Evolutionary conservation across 169 alveolate species (phyloP).

Genomic region (Babesia divergens): DNA sequence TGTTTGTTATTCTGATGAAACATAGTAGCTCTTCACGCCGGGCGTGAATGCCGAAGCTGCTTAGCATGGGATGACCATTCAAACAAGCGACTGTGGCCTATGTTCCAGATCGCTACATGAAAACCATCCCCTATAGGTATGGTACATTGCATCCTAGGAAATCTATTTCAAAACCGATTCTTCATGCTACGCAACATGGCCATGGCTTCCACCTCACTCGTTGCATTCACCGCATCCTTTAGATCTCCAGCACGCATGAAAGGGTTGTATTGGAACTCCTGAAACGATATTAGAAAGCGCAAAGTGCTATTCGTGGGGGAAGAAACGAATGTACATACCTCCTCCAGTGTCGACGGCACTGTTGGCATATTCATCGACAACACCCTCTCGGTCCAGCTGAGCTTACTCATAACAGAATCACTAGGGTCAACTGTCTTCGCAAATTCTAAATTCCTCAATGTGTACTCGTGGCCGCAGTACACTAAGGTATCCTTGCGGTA

Average conservation of each 20-base stretch:
- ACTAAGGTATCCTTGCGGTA: constrained; percentile 85
- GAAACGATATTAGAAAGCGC: neutral
- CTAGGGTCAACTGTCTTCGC: constrained; percentile 49
- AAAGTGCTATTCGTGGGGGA: no score
- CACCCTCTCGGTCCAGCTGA: constrained; percentile 48
- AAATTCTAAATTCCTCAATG: constrained; percentile 77
- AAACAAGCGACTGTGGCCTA: no score
- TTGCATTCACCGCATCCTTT: constrained; percentile 11
- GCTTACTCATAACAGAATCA: constrained; percentile 15
- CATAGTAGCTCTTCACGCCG: no score
- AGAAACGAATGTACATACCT: constrained; percentile 19
- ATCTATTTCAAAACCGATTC: constrained; percentile 28
- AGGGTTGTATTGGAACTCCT: constrained; percentile 60
- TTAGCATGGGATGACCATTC: no score
- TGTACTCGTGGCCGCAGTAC: constrained; percentile 94
- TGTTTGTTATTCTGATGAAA: no score
- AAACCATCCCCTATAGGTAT: no score
- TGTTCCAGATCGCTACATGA: no score
- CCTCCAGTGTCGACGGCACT: constrained; percentile 66
- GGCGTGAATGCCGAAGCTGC: no score
- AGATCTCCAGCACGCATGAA: constrained; percentile 48
- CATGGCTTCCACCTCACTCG: constrained; percentile 51
- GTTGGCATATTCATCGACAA: constrained; percentile 48
- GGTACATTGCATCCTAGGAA: no score
- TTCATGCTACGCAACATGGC: constrained; percentile 42